These are phyloP conservation scores for Phytophthora sp. DNA, from an alignment of 352 stramenopile species.

Conservation along the genomic window DNA sequence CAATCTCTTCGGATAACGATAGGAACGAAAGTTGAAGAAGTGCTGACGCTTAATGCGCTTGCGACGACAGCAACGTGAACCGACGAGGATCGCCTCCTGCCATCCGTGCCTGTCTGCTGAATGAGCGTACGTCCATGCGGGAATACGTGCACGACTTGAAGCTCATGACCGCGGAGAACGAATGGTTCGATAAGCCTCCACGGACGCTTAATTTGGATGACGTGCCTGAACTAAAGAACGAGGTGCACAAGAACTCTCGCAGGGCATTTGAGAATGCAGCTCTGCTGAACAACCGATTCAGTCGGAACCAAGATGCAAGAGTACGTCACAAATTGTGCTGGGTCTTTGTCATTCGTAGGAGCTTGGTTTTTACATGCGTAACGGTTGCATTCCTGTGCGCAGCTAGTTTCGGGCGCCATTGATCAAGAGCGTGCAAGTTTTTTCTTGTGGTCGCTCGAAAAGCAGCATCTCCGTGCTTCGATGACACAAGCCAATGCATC, in stretches of 20 bases:
- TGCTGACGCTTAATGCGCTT: conserved; percentile 22
- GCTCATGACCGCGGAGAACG: conserved; percentile 72
- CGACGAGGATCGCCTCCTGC: conserved; percentile 81
- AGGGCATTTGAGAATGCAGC: conserved; percentile 71
- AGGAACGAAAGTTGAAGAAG: neutral
- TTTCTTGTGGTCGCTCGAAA: conserved; percentile 87
- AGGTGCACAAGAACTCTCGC: conserved; percentile 54
- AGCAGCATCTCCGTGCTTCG: conserved; percentile 63
- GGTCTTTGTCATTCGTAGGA: neutral
- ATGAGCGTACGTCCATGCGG: conserved; percentile 85
- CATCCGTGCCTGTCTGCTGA: conserved; percentile 83
- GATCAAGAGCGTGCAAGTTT: conserved; percentile 79
- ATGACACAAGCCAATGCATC: conserved; percentile 72
- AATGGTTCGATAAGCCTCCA: conserved; percentile 66
- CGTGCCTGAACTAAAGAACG: conserved; percentile 62
- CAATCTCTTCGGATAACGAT: neutral
- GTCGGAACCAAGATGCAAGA: conserved; percentile 60
- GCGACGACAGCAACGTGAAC: conserved; percentile 78
- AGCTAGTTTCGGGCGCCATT: conserved; percentile 81
- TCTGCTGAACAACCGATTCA: conserved; percentile 70
- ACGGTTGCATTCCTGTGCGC: conserved; percentile 8
- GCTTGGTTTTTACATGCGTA: conserved; percentile 4
- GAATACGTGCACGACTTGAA: conserved; percentile 88
- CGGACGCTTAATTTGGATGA: conserved; percentile 50
- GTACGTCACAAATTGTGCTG: conserved; percentile 44